Evolutionary conservation across 2,329 filamentous ascomycete species (phyloP), one percentile per base, ranked within the genome.

Genomic region (Xylariaceae sp.): DNA sequence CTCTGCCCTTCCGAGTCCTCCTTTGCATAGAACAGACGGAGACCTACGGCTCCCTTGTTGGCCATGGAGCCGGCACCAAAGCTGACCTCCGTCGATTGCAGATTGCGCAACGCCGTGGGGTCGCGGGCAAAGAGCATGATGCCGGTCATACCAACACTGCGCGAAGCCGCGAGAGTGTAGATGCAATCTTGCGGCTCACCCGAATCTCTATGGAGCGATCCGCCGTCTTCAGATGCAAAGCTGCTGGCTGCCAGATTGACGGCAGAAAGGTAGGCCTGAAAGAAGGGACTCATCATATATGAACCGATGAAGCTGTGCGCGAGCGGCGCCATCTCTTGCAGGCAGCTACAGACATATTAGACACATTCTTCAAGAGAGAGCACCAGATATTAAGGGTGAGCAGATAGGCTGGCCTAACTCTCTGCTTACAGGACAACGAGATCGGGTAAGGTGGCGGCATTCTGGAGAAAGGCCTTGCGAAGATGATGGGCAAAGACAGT

Each of bases 241-340:
- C 77, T 75, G 44, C 78, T 73, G 6, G 85, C 84, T 0, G 90
- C 91, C 58, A 87, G 78, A 64, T 88, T 83, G 57, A 97, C 79
- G 0, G 90, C 89, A 60, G 87, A 80, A 52, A 82, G 80, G 72
- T 94, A 88, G 34, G 83, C 82, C 58, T 85, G 77, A 67, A 94
- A 85, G 73, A 96, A 97, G 0, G 88, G 86, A 30, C 80, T 80
- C 41, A 97, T 76, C 65, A 89, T 89, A 17, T 89, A 88, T 44
- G 89, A 88, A 35, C 93, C 93, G 51, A 97, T 87, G 72, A 97
- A 96, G 23, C 89, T 85, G 69, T 91, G 85, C 55, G 88, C 83
- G 53, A 97, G 82, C 0, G 94, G 94, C 8, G 92, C 89, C 62
- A 97, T 81, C 75, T 99, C 94, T 74, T 99, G 92, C 15, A 99